Evolutionary conservation across 805 yeast genomes (phyloP), one percentile per base, ranked within the genome.

Genomic region (Teunomyces barrocoloradensis): DNA sequence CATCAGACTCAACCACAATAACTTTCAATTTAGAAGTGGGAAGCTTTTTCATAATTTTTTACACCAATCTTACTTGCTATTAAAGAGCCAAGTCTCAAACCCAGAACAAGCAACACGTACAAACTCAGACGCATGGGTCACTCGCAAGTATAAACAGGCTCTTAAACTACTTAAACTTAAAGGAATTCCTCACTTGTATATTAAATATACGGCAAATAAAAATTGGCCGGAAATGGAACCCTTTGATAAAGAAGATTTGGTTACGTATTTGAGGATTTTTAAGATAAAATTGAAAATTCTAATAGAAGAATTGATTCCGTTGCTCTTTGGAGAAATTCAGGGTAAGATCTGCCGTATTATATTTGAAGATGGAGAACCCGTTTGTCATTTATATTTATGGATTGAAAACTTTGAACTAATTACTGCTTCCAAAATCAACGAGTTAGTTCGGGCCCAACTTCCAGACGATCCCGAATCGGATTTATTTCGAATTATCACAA

Each of bases 171-270:
- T 37, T 5, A 37, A 37, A 23, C 15, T 20, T 15, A 37, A 37
- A 9, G 40, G 40, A n/a, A 12, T 18, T 37, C 40, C 40, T 13
- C 18, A 37, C 17, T 13, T 37, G 18, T 37, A 37, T 27, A 37
- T 37, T 6, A 37, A 37, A 37, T 21, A 23, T 13, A 23, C 29
- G 3, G 40, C 27, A 18, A 37, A 37, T 21, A 23, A 27, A 23
- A 13, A 37, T 12, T 37, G 40, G 40, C 40, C 40, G 18, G 40
- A 37, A 23, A 37, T 37, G 40, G 29, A 37, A 20, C 18, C 29
- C 11, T 37, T 37, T 9, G 40, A 37, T 17, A n/a, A 21, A 13
- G 18, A 37, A 12, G 40, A 37, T 9, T 37, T 21, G 18, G 15
- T 23, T 3, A 37, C 11, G 6, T 37, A 21, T 13, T 21, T 37